These are phyloP conservation scores for Naganishia albida DNA, from an alignment of 1,284 basidiomycete genomes.

Conservation along the genomic window DNA sequence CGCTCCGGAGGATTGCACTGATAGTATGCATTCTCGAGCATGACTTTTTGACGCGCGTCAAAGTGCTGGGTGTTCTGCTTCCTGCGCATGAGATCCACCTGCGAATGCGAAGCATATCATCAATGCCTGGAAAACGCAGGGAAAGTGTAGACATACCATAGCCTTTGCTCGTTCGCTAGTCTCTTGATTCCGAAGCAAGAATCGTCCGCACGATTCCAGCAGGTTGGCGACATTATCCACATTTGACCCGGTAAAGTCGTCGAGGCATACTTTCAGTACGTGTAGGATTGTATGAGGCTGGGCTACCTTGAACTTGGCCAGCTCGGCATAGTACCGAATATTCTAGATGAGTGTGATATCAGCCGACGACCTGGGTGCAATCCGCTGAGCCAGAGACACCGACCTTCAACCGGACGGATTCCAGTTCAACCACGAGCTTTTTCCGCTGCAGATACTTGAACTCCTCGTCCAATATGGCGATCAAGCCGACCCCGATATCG, in stretches of 20 bases:
- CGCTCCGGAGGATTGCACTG: constrained; percentile 97
- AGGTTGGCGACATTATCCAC: constrained; percentile 91
- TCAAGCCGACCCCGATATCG: constrained; percentile 79
- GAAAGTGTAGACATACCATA: constrained; percentile 38
- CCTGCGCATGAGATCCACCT: constrained; percentile 90
- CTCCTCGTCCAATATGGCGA: constrained; percentile 86
- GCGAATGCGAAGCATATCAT: constrained; percentile 19
- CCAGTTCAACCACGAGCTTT: constrained; percentile 83
- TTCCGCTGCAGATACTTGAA: constrained; percentile 95
- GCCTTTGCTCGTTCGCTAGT: constrained; percentile 74
- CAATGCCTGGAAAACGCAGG: background rate
- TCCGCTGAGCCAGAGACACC: constrained; percentile 27
- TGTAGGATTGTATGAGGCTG: constrained; percentile 90
- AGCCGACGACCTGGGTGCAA: background rate
- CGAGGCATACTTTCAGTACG: constrained; percentile 93
- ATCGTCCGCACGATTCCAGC: constrained; percentile 91
- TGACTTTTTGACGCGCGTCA: constrained; percentile 80
- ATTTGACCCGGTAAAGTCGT: constrained; percentile 89
- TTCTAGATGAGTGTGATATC: constrained; percentile 63
- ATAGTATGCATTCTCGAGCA: constrained; percentile 98
- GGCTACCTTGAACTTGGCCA: constrained; percentile 95
- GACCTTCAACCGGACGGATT: constrained; percentile 81
- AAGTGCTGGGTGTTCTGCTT: constrained; percentile 92
- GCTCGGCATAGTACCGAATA: constrained; percentile 79
- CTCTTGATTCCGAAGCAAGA: constrained; percentile 79